Evolutionary conservation across 1,284 basidiomycete genomes (phyloP).

Genomic region (Fistulina hepatica): DNA sequence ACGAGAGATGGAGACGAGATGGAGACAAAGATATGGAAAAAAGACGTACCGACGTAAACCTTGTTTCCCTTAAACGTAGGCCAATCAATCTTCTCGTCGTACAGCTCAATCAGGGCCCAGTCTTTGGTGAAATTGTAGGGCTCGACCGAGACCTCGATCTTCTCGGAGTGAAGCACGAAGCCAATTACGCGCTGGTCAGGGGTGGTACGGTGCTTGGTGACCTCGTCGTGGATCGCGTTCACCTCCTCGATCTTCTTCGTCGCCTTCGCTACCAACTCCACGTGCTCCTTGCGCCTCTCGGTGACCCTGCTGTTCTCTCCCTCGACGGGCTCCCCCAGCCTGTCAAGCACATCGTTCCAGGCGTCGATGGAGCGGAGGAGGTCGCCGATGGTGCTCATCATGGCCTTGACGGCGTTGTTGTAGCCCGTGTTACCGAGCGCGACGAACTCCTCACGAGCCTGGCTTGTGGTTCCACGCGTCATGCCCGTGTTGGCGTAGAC

Average conservation of each 20-base stretch:
- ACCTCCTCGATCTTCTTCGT: constrained; percentile 16
- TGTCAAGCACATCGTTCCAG: constrained; percentile 17
- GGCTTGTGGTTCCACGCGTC: constrained; percentile 16
- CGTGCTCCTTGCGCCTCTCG: constrained; percentile 19
- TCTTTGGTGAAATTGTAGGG: constrained; percentile 16
- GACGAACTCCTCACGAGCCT: constrained; percentile 26
- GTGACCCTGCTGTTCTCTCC: constrained; percentile 17
- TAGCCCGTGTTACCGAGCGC: constrained; percentile 24
- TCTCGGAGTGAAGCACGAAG: constrained; percentile 23
- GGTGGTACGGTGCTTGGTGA: constrained; percentile 18
- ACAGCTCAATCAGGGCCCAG: constrained; percentile 22
- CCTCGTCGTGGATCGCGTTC: constrained; percentile 19
- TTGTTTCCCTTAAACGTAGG: constrained; percentile 23
- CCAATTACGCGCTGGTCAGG: constrained; percentile 24
- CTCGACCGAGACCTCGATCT: constrained; percentile 19
- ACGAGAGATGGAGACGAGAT: constrained; percentile 12
- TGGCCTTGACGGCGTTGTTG: constrained; percentile 19
- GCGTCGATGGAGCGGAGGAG: constrained; percentile 15
- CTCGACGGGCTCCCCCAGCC: constrained; percentile 18
- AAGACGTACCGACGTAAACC: constrained; percentile 22
- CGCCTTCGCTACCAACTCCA: constrained; percentile 18
- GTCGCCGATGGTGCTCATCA: constrained; percentile 23
- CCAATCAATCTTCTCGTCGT: constrained; percentile 18
- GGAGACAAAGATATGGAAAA: constrained; percentile 7
- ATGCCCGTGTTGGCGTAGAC: constrained; percentile 19